Percentiles rank a stretch among this genome's conserved stretches.
Evolutionary conservation across 306 rosid genomes (phyloP).

Genomic region (Quercus engelmannii): DNA sequence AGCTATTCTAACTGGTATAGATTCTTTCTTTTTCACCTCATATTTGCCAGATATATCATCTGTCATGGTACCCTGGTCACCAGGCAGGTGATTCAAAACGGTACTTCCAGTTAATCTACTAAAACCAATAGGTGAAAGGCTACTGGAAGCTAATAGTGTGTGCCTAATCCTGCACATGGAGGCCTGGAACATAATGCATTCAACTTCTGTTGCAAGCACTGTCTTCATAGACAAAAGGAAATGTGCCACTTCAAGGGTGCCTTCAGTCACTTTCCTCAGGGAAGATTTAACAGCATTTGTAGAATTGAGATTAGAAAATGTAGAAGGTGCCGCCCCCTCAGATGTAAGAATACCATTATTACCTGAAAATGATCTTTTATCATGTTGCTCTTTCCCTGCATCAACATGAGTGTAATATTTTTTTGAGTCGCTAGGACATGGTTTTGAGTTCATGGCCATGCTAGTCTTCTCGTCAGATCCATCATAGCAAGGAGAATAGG

Average conservation of each 20-base stretch:
- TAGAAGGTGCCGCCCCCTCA: conserved; percentile 52
- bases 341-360: conserved; percentile 35
- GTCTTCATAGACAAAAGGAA: conserved; percentile 58
- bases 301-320: conserved; percentile 52
- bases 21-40: conserved; percentile 85
- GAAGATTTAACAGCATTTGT: conserved; percentile 47
- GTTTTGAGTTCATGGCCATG: conserved; percentile 40
- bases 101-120: conserved; percentile 48
- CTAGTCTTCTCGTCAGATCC: conserved; percentile 70
- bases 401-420: conserved; percentile 68
- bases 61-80: conserved; percentile 57
- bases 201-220: conserved; percentile 79
- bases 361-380: conserved; percentile 36
- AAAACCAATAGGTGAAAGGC: conserved; percentile 51
- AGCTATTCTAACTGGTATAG: conserved; percentile 82
- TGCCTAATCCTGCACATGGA: conserved; percentile 91
- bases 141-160: conserved; percentile 60
- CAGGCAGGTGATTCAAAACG: conserved; percentile 58
- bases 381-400: conserved; percentile 56
- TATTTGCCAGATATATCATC: conserved; percentile 65
- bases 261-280: conserved; percentile 56
- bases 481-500: conserved; percentile 70
- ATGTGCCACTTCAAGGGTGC: conserved; percentile 54
- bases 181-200: conserved; percentile 77
- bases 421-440: conserved; percentile 45